phyloP scores from a whole-genome alignment of 2,329 filamentous ascomycete species.

The Fusarium nodosum region DNA sequence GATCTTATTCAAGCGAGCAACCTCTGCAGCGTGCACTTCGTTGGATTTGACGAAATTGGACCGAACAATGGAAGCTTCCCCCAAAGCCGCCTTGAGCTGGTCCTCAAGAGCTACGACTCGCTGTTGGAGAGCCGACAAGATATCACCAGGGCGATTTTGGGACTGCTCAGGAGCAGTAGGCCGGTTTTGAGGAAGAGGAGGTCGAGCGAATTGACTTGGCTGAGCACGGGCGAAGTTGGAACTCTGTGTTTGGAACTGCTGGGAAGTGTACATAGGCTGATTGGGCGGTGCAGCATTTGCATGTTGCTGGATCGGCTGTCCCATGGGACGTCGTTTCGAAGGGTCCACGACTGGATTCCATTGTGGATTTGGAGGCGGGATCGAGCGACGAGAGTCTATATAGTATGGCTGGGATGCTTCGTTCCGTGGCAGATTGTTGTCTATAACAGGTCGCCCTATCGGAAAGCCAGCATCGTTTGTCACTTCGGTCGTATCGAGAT shows the following conservation, averaged over 20 bases:
- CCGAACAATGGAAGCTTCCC: conserved; percentile 82
- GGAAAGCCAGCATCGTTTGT: conserved; percentile 62
- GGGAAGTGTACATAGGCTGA: conserved; percentile 49
- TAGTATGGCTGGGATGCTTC: conserved; percentile 45
- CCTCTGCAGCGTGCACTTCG: conserved; percentile 72
- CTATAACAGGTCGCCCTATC: conserved; percentile 54
- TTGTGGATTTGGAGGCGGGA: conserved; percentile 55
- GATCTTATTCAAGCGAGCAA: conserved; percentile 72
- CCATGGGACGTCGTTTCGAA: conserved; percentile 36
- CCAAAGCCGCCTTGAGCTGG: conserved; percentile 73
- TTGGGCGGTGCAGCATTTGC: conserved; percentile 33
- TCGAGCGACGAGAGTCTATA: conserved; percentile 45
- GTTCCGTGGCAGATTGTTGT: conserved; percentile 55
- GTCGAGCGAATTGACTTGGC: conserved; percentile 60
- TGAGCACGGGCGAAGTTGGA: conserved; percentile 51
- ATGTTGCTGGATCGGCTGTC: conserved; percentile 35
- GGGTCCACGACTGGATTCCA: conserved; percentile 56
- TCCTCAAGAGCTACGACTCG: conserved; percentile 66
- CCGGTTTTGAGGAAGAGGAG: conserved; percentile 50
- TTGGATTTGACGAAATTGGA: conserved; percentile 74
- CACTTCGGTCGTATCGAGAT: conserved; percentile 70
- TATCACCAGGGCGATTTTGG: conserved; percentile 52
- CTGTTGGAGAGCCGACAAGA: conserved; percentile 64
- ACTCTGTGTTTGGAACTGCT: conserved; percentile 51
- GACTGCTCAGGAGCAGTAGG: conserved; percentile 45